Conservation (phyloP, 768 basidiomycete genomes). For the Leccinum variicolor region DNA sequence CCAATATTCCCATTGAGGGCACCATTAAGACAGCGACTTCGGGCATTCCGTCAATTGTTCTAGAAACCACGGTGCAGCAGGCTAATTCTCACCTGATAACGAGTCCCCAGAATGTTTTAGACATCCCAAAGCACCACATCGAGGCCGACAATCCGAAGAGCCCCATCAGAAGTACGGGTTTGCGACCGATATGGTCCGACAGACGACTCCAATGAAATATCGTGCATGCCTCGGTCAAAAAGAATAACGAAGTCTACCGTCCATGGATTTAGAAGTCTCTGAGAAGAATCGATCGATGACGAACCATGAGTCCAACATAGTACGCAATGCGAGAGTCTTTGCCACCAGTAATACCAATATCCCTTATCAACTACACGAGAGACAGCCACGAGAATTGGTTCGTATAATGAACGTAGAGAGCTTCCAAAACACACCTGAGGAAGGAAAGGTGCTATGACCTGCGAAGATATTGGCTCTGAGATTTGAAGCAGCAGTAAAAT, state of each 20-base stretch:
- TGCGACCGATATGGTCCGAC: constrained; percentile 49
- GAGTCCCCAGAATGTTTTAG: constrained; percentile 43
- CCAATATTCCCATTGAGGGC: constrained; percentile 57
- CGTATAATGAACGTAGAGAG: background rate
- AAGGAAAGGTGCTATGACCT: constrained; percentile 73
- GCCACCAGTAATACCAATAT: constrained; percentile 38
- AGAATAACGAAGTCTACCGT: constrained; percentile 46
- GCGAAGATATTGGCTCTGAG: constrained; percentile 69
- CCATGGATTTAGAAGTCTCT: background rate
- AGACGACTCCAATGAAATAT: constrained; percentile 48
- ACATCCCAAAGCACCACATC: constrained; percentile 48
- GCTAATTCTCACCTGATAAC: constrained; percentile 34
- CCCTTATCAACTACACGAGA: constrained; percentile 23
- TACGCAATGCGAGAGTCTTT: constrained; percentile 45
- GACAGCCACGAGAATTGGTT: background rate
- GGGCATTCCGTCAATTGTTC: background rate
- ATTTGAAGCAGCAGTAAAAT: constrained; percentile 69
- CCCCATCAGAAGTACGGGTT: constrained; percentile 44
- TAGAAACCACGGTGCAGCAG: background rate
- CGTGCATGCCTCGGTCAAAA: constrained; percentile 45
- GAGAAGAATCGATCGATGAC: constrained; percentile 10
- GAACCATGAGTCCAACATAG: constrained; percentile 47
- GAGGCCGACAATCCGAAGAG: constrained; percentile 43
- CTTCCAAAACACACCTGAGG: constrained; percentile 48
- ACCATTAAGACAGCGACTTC: constrained; percentile 44